Conservation (phyloP, 371 early-diverging fungal genomes). For the Mucor saturninus region DNA sequence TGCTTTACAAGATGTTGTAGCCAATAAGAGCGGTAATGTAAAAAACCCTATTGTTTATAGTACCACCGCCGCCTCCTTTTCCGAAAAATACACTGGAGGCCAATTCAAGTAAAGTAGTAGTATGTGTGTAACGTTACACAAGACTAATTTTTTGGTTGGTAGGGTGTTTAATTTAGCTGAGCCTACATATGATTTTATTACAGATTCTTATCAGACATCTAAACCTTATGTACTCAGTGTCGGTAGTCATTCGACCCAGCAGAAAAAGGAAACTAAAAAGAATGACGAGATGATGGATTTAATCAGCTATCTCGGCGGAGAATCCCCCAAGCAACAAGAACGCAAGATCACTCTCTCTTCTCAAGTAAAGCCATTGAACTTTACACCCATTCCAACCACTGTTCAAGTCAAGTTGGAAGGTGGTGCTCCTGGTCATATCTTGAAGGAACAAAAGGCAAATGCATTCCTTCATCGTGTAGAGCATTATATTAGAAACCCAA, state of each 20-base stretch:
- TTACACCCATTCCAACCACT: too few species aligned
- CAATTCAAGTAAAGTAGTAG: conserved; percentile 40
- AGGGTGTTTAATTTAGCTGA: conserved; percentile 52
- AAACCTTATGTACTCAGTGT: conserved; percentile 48
- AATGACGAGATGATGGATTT: conserved; percentile 42
- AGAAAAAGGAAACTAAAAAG: conserved; percentile 6
- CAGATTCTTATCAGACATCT: conserved; percentile 40
- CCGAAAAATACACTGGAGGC: conserved; percentile 38
- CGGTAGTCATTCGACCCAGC: not conserved
- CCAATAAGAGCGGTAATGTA: conserved; percentile 33
- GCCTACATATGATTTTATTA: conserved; percentile 52
- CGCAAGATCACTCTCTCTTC: not conserved
- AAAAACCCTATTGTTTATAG: conserved; percentile 27
- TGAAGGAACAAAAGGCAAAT: conserved; percentile 37
- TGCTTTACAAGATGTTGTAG: conserved; percentile 71
- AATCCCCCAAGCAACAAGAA: conserved; percentile 14
- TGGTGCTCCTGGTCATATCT: conserved; percentile 33
- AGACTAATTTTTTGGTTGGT: conserved; percentile 1
- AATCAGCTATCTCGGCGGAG: conserved; percentile 45
- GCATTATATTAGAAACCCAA: conserved; percentile 52
- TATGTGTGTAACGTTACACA: not conserved
- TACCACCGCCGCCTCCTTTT: conserved; percentile 9
- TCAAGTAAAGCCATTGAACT: too few species aligned
- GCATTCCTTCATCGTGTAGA: conserved; percentile 56
- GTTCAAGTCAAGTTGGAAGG: conserved; percentile 48